phyloP scores from a whole-genome alignment of 768 basidiomycete species.

The Phylloporus scabripes region DNA sequence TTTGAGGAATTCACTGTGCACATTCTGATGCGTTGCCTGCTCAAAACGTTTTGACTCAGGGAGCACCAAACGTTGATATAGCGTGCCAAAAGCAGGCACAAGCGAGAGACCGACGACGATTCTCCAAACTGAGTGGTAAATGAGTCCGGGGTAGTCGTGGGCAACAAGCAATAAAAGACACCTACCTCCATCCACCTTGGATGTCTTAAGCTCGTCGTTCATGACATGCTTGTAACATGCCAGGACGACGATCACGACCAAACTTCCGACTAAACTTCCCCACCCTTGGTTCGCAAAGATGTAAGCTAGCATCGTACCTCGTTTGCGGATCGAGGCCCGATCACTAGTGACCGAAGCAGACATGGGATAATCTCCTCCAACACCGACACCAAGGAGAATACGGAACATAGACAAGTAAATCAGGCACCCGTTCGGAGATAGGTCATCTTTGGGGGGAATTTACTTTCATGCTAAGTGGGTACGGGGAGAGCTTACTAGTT shows the following conservation, averaged over 20 bases:
- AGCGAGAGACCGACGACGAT: constrained; percentile 71
- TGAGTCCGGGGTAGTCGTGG: neutral
- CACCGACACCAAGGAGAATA: constrained; percentile 69
- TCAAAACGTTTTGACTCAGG: constrained; percentile 59
- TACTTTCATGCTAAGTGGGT: neutral
- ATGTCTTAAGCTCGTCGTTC: constrained; percentile 50
- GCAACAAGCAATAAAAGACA: constrained; percentile 4
- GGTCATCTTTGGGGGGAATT: constrained; percentile 31
- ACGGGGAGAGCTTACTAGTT: constrained; percentile 36
- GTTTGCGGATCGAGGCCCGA: constrained; percentile 55
- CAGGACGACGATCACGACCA: constrained; percentile 61
- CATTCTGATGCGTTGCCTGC: constrained; percentile 33
- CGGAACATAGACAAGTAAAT: constrained; percentile 65
- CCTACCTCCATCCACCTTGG: constrained; percentile 66
- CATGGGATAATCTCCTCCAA: constrained; percentile 81
- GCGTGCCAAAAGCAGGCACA: constrained; percentile 65
- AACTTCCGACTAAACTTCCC: constrained; percentile 61
- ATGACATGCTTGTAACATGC: constrained; percentile 59
- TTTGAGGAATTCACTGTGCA: constrained; percentile 30
- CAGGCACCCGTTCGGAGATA: constrained; percentile 47
- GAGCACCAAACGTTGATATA: constrained; percentile 72
- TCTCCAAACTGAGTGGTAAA: constrained; percentile 51
- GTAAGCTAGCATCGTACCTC: constrained; percentile 71
- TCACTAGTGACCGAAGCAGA: constrained; percentile 65
- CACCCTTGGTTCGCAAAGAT: constrained; percentile 77